Evolutionary conservation across 345 rosid species (phyloP), one percentile per base, ranked within the genome.

Genomic region (Iberis pinnata): DNA sequence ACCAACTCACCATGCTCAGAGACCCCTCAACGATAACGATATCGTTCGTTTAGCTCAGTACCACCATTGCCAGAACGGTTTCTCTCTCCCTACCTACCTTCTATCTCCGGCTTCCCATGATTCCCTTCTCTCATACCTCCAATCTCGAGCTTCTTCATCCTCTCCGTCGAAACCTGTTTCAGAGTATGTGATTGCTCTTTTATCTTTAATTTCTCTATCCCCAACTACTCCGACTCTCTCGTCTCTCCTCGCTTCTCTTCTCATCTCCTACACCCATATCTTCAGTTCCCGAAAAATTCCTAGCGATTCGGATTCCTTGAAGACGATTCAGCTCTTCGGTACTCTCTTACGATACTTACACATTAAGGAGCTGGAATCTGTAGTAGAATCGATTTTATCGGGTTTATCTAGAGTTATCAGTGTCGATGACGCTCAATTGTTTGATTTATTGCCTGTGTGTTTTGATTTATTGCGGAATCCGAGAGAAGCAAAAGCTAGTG

Each of bases 361-460:
- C 3, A 4, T 49, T 3, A 35, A 53, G 17, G 85, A 81, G 41
- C 49, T 84, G 19, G 64, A 67, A 38, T 41, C 70, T 1, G 39
- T 78, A 6, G 67, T 71, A 7, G 82, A 83, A 33, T 70, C 70
- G 22, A 69, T 81, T 18, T 47, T 70, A n/a, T 58, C 40, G 0
- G 53, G 49, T 68, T 63, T 69, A 15, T 37, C 68, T 1, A 53
- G 44, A 14, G 24, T 78, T 27, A 57, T 24, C n/a, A 60, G 49
- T 26, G 55, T 71, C 9, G 96, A 81, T 46, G 96, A 88, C 20
- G 76, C 89, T 8, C 89, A 84, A 65, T 43, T 88, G 70, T 77
- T 88, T 33, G 89, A 84, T 58, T 56, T 88, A 58, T 63, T 88
- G 64, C 96, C 94, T 3, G 63, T 56, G 52, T 78, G 88, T 64